Evolutionary conservation across 2,329 filamentous ascomycete species (phyloP).

Genomic region (Hymenoscyphus salicellus): DNA sequence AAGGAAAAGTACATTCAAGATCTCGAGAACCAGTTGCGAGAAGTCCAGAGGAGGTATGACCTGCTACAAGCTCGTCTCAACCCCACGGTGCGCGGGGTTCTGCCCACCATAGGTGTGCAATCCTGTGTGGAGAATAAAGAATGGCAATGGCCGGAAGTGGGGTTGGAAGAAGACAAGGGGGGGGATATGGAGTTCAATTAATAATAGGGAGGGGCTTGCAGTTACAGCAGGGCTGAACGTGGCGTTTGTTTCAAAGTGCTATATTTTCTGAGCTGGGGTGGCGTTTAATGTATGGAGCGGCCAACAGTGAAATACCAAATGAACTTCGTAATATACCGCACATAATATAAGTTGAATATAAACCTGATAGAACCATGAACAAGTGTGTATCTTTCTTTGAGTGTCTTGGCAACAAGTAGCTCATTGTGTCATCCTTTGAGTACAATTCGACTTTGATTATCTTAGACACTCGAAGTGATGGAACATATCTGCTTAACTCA

Average conservation of each 20-base stretch:
- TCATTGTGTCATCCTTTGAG: too few relatives aligned
- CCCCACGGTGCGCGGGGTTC: not conserved
- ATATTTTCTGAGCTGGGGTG: slow-evolving; percentile 1
- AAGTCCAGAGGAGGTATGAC: slow-evolving; percentile 9
- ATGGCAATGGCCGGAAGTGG: slow-evolving; percentile 11
- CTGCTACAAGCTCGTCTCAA: not conserved
- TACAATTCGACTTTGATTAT: too few relatives aligned
- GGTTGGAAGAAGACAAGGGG: not conserved
- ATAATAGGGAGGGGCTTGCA: not conserved
- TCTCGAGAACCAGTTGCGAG: slow-evolving; percentile 14
- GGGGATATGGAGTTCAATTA: slow-evolving; percentile 3
- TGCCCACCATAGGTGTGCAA: not conserved
- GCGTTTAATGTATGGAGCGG: not conserved
- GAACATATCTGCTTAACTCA: too few relatives aligned
- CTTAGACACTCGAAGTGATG: too few relatives aligned
- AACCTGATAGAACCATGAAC: not conserved
- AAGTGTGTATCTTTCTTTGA: not conserved
- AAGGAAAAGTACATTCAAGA: slow-evolving; percentile 20
- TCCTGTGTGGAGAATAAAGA: slow-evolving; percentile 3
- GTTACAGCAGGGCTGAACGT: not conserved
- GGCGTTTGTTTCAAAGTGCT: not conserved
- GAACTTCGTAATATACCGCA: not conserved
- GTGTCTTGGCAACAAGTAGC: too few relatives aligned
- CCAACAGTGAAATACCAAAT: not conserved
- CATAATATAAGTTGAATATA: not conserved